Evolutionary conservation across 768 basidiomycete species (phyloP).

Genomic region (Tylopilus rubrobrunneus): DNA sequence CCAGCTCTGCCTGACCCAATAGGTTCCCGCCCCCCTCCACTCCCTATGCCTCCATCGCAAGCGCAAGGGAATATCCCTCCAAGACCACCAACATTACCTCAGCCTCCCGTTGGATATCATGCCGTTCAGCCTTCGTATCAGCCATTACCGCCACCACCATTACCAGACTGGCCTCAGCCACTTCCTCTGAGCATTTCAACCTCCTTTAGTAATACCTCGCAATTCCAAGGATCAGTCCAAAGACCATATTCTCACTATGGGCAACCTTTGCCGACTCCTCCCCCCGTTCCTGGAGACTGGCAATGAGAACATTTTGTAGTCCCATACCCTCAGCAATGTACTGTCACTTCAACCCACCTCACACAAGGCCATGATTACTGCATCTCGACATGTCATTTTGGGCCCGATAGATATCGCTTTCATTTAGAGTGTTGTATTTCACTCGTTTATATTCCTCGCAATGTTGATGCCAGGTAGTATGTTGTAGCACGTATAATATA

Average conservation of each 20-base stretch:
- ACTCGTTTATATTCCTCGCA: conserved; percentile 1
- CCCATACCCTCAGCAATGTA: conserved; percentile 12
- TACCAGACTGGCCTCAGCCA: conserved; percentile 30
- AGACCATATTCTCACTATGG: conserved; percentile 34
- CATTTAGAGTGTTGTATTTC: conserved; percentile 21
- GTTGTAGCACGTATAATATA: conserved; percentile 13
- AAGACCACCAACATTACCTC: conserved; percentile 50
- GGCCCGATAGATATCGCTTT: conserved; percentile 2
- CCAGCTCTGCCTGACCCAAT: conserved; percentile 23
- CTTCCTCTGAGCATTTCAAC: conserved; percentile 23
- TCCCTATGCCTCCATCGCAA: conserved; percentile 27
- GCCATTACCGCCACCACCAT: conserved; percentile 33
- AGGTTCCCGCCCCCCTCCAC: conserved; percentile 17
- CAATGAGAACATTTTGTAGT: conserved; percentile 20
- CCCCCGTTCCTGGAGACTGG: conserved; percentile 23
- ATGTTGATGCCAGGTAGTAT: neutral
- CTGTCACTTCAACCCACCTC: conserved; percentile 8
- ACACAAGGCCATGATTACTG: conserved; percentile 11
- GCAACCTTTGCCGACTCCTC: conserved; percentile 28
- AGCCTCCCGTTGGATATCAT: conserved; percentile 43
- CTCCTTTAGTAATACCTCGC: conserved; percentile 25
- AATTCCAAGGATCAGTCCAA: conserved; percentile 39
- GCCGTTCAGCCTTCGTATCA: conserved; percentile 39
- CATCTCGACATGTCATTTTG: conserved; percentile 3
- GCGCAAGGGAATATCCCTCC: conserved; percentile 26